Percentiles rank a stretch among this genome's conserved stretches.
phyloP scores from a whole-genome alignment of 805 yeast species.

The Candida xyloterini region DNA sequence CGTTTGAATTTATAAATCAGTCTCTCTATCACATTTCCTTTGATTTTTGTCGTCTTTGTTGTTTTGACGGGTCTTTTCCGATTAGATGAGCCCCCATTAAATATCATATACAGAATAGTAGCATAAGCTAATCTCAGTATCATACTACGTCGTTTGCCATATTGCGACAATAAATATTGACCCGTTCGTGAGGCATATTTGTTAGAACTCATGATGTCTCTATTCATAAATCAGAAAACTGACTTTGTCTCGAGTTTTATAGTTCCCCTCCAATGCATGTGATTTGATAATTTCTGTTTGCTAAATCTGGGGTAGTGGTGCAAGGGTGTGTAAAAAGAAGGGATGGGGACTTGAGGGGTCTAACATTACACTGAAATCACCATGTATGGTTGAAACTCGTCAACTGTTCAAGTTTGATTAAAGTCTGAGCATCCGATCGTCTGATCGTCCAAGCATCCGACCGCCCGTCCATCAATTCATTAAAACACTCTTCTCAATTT shows the following conservation, averaged over 20 bases:
- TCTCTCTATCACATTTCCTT: constrained; percentile 1
- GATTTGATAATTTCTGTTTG: constrained; percentile 4
- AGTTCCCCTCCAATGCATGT: constrained; percentile 11
- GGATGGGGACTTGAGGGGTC: too few species aligned
- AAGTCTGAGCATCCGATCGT: too few species aligned
- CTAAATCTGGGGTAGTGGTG: constrained; percentile 12
- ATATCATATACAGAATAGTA: constrained; percentile 24
- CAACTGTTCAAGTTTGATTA: too few species aligned
- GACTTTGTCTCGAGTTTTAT: not conserved
- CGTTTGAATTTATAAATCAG: constrained; percentile 5
- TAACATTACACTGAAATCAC: too few species aligned
- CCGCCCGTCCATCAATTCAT: too few species aligned
- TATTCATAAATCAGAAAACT: constrained; percentile 1
- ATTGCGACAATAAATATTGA: constrained; percentile 16
- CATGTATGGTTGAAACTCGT: too few species aligned
- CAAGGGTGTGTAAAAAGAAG: constrained; percentile 1
- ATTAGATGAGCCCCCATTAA: constrained; percentile 25
- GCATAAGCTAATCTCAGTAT: constrained; percentile 25
- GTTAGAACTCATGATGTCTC: constrained; percentile 1
- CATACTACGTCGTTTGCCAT: constrained; percentile 21
- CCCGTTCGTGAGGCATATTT: constrained; percentile 14
- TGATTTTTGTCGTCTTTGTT: not conserved
- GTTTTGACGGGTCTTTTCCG: not conserved
- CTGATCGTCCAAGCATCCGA: too few species aligned
- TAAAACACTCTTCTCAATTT: constrained; percentile 2